Evolutionary conservation across 1,284 basidiomycete genomes (phyloP), one percentile per base, ranked within the genome.

Genomic region (Gymnopus androsaceus): DNA sequence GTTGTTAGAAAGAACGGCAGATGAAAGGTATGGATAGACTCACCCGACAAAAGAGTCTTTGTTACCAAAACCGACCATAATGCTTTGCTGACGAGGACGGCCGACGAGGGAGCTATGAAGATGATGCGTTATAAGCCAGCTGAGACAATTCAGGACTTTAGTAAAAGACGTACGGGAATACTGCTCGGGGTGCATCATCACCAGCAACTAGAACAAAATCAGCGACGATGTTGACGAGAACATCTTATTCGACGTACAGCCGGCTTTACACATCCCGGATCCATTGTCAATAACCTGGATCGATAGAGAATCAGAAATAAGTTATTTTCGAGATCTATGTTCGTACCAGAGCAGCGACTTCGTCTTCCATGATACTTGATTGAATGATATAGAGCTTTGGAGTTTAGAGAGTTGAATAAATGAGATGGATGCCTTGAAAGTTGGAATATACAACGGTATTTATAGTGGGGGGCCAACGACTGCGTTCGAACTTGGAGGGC

Each of bases 201-300:
- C 56, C 56, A 37, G 56, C 56, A 19, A 58, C 56, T 58, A 28
- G n/a, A 42, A 25, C n/a, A 33, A 23, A n/a, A 34, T 31, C 17
- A 55, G 27, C 6, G 6, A 14, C 17, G 25, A 33, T 41, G 15
- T 14, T 21, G 7, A 56, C 25, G 15, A 28, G 42, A 19, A 4
- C n/a, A 36, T 31, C n/a, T 14, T 37, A 28, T 23, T 31, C 5
- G 27, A 40, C 36, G 14, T 50, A 50, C 56, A 58, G 49, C 56
- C 56, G 25, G 56, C 54, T 40, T 56, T 53, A 40, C 58, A 59
- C 58, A 59, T 59, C 42, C 58, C 58, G 15, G 58, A 59, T 45
- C 58, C 58, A 56, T 59, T 59, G 31, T 59, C 58, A 38, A 59
- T 53, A 23, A 59, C 58, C 58, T 59, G 36, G 3, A 37, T n/a